A percentile compares a stretch with the other conserved stretches of the same genome.
phyloP scores from a whole-genome alignment of 2,329 filamentous ascomycete genomes.

The Diaporthe vaccinii region DNA sequence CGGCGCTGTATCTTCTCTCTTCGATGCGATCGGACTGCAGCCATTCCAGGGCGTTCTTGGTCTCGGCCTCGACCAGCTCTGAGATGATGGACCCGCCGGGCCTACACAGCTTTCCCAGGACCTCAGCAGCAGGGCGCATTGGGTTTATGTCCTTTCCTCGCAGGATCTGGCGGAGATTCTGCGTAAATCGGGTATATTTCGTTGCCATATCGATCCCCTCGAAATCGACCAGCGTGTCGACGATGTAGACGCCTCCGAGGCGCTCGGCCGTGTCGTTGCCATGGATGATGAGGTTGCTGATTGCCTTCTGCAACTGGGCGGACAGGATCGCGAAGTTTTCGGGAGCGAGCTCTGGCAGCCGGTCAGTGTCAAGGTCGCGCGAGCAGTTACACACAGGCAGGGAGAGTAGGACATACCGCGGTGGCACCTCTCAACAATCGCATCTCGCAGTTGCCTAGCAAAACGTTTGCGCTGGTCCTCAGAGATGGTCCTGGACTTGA shows the following conservation, averaged over 20 bases:
- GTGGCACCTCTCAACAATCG: conserved; percentile 65
- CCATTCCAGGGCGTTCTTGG: conserved; percentile 97
- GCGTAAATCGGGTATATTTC: conserved; percentile 95
- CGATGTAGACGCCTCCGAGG: conserved; percentile 90
- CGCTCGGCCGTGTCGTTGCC: conserved; percentile 89
- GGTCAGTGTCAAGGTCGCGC: conserved; percentile 35
- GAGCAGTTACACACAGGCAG: conserved; percentile 25
- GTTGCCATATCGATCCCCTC: conserved; percentile 93
- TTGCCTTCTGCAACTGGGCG: conserved; percentile 68
- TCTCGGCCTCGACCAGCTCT: conserved; percentile 95
- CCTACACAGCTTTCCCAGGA: conserved; percentile 89
- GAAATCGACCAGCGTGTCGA: conserved; percentile 95
- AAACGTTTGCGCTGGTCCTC: conserved; percentile 68
- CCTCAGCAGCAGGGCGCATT: conserved; percentile 90
- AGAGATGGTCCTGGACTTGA: conserved; percentile 62
- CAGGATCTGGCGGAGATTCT: conserved; percentile 88
- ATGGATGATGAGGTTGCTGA: conserved; percentile 80
- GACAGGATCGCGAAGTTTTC: conserved; percentile 80
- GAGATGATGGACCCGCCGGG: conserved; percentile 95
- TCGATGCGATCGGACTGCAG: conserved; percentile 95
- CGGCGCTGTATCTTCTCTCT: conserved; percentile 92
- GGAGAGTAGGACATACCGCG: conserved; percentile 58
- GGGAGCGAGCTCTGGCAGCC: conserved; percentile 75
- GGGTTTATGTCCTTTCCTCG: conserved; percentile 91
- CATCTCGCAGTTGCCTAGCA: conserved; percentile 67